These are phyloP conservation scores for Pneumocystis murina DNA, from an alignment of 1,139 yeast species.

Conservation along the genomic window DNA sequence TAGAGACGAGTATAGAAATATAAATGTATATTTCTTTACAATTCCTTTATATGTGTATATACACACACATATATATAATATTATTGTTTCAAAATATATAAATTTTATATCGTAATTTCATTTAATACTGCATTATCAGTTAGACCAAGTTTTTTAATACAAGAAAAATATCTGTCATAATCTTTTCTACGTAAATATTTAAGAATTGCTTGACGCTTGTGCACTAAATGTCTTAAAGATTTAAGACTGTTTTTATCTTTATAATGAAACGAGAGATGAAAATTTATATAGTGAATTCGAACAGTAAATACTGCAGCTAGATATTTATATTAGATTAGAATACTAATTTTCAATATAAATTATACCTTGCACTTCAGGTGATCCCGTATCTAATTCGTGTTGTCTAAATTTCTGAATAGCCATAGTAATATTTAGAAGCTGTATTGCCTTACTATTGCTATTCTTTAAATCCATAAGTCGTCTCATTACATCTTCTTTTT, in stretches of 20 bases:
- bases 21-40: not conserved
- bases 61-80: not conserved
- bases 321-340: not conserved
- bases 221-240: slow-evolving; percentile 63
- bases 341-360: not conserved
- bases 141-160: slow-evolving; percentile 74
- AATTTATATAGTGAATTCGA: slow-evolving; percentile 59
- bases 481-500: slow-evolving; percentile 52
- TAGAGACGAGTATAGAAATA: not conserved
- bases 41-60: not conserved
- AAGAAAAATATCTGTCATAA: slow-evolving; percentile 70
- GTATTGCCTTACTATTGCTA: slow-evolving; percentile 44
- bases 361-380: slow-evolving; percentile 72
- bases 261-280: slow-evolving; percentile 55
- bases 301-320: slow-evolving; percentile 64
- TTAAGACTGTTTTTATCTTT: slow-evolving; percentile 63
- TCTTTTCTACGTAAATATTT: slow-evolving; percentile 65
- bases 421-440: slow-evolving; percentile 43
- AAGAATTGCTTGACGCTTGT: slow-evolving; percentile 68
- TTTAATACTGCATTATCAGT: slow-evolving; percentile 56
- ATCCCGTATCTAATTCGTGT: slow-evolving; percentile 80
- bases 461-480: slow-evolving; percentile 66
- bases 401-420: slow-evolving; percentile 72
- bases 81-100: not conserved
- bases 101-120: slow-evolving; percentile 9